Conservation (phyloP, 768 basidiomycete species). For the Leccinum truebloodii region DNA sequence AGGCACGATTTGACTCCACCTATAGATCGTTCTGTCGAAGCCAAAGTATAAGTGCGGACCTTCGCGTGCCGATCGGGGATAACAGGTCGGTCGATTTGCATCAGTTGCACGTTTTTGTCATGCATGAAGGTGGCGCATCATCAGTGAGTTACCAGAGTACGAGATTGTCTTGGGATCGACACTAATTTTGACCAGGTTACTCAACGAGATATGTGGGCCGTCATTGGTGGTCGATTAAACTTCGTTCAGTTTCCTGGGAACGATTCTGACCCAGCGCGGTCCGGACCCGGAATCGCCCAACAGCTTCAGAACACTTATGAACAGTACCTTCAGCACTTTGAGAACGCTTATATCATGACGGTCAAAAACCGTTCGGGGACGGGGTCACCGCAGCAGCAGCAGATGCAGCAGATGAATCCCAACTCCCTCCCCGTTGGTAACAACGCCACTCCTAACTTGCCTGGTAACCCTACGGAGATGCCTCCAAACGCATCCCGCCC, state of each 20-base stretch:
- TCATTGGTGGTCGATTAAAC: conserved; percentile 68
- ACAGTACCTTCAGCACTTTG: conserved; percentile 56
- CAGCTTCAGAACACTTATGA: conserved; percentile 63
- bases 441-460: conserved; percentile 7
- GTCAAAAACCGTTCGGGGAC: conserved; percentile 27
- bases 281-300: conserved; percentile 61
- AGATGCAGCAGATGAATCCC: conserved; percentile 16
- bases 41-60: conserved; percentile 42
- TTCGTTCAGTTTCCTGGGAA: conserved; percentile 64
- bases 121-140: conserved; percentile 53
- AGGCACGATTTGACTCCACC: conserved; percentile 50
- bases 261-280: conserved; percentile 59
- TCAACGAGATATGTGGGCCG: conserved; percentile 58
- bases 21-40: conserved; percentile 51
- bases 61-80: conserved; percentile 48
- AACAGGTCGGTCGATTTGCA: conserved; percentile 60
- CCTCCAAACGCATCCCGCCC: conserved; percentile 17
- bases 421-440: conserved; percentile 12
- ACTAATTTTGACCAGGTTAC: conserved; percentile 43
- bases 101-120: conserved; percentile 56
- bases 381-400: conserved; percentile 15
- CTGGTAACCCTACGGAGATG: conserved; percentile 24
- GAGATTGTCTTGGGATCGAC: conserved; percentile 10
- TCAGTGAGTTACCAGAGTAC: conserved; percentile 40
- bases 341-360: conserved; percentile 51